Evolutionary conservation across 805 yeast species (phyloP).

Genomic region (Sugiyamaella smithiae): DNA sequence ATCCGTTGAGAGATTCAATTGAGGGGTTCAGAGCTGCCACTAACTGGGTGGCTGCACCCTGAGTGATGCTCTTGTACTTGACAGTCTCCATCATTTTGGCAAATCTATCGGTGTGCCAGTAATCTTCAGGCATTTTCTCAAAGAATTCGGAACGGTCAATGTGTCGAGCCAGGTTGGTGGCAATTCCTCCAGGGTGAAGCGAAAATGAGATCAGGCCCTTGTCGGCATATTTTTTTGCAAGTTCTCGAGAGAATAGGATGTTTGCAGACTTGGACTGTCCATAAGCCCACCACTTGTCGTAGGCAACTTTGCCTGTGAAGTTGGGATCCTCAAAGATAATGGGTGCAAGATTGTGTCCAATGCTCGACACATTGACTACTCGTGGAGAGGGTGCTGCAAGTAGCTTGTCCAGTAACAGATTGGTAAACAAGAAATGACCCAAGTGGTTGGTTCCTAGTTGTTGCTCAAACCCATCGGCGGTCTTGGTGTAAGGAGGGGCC

Average conservation of each 20-base stretch:
- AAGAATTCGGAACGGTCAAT: constrained; percentile 4
- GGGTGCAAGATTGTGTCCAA: constrained; percentile 15
- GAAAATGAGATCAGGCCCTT: constrained; percentile 12
- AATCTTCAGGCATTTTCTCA: background rate
- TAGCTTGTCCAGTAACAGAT: constrained; percentile 26
- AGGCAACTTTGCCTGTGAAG: constrained; percentile 12
- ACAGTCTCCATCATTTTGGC: background rate
- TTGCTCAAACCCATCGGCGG: constrained; percentile 71
- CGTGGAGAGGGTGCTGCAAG: constrained; percentile 6
- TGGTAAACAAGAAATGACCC: constrained; percentile 69
- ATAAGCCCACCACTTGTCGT: constrained; percentile 13
- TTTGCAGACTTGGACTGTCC: constrained; percentile 21
- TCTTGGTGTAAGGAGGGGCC: constrained; percentile 65
- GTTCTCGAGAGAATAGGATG: constrained; percentile 10
- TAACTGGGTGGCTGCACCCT: constrained; percentile 11
- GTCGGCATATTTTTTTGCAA: constrained; percentile 2
- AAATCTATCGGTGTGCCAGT: constrained; percentile 9
- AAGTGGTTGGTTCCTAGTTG: constrained; percentile 78
- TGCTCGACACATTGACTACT: constrained; percentile 9
- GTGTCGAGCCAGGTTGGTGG: constrained; percentile 17
- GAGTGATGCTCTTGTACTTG: constrained; percentile 3
- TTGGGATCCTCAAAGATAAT: constrained; percentile 14
- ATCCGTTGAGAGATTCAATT: constrained; percentile 3
- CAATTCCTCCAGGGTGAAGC: constrained; percentile 18
- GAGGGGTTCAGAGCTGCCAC: constrained; percentile 15